These are phyloP conservation scores for Scutellaria galericulata DNA, from an alignment of 257 asterid species.

Conservation along the genomic window DNA sequence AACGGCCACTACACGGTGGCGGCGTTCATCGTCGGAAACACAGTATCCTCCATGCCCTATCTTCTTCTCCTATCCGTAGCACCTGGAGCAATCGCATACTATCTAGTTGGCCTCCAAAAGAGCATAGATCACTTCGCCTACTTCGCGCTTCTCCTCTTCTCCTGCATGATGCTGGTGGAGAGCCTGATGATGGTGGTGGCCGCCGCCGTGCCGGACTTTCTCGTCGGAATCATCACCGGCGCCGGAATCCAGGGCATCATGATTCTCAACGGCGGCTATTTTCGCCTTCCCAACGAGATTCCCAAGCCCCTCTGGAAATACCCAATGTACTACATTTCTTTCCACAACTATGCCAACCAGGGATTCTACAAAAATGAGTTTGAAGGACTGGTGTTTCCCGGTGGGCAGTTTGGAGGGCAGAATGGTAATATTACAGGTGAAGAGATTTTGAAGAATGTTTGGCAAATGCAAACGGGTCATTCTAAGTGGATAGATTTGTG, in stretches of 20 bases:
- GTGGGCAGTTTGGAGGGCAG: constrained; percentile 29
- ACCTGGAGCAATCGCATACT: constrained; percentile 50
- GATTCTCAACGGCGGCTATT: constrained; percentile 48
- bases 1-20: constrained; percentile 56
- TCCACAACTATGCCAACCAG: constrained; percentile 46
- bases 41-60: constrained; percentile 51
- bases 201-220: constrained; percentile 45
- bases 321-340: constrained; percentile 49
- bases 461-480: constrained; percentile 41
- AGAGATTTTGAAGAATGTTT: constrained; percentile 35
- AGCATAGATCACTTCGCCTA: constrained; percentile 37
- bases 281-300: constrained; percentile 48
- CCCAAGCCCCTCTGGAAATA: constrained; percentile 51
- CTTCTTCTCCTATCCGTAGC: constrained; percentile 35
- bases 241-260: constrained; percentile 49
- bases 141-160: constrained; percentile 43
- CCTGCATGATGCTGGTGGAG: constrained; percentile 52
- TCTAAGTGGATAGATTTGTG: constrained; percentile 49
- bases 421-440: constrained; percentile 31
- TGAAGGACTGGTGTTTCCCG: constrained; percentile 38
- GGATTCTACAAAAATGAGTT: constrained; percentile 53
- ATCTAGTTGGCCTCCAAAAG: constrained; percentile 48
- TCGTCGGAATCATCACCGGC: constrained; percentile 47
- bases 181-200: constrained; percentile 60
- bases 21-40: constrained; percentile 47